A percentile compares a stretch with the other conserved stretches of the same genome.
Conservation (phyloP, 805 yeast species). For the Yarrowia sp. region DNA sequence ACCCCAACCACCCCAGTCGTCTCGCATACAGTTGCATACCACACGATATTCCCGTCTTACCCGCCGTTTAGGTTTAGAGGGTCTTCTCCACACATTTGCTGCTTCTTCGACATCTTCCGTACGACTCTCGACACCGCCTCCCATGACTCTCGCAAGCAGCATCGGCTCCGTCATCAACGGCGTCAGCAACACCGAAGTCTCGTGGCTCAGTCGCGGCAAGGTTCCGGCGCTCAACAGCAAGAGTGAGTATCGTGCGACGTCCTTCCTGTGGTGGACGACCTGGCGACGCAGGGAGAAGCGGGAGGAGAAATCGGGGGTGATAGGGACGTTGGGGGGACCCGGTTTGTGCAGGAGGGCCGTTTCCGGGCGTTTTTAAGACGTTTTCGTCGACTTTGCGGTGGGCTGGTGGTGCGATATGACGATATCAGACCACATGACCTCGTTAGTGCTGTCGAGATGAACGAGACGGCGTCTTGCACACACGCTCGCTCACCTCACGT, state of each 20-base stretch:
- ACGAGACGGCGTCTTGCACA: too few species aligned
- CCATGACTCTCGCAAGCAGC: constrained; percentile 22
- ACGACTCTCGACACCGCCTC: background rate
- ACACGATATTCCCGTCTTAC: constrained; percentile 8
- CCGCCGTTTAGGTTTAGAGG: constrained; percentile 18
- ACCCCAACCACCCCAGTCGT: background rate
- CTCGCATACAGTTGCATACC: constrained; percentile 10
- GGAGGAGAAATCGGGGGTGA: too few species aligned
- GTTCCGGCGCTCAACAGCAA: constrained; percentile 21
- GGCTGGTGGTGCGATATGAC: too few species aligned
- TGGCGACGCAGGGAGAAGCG: too few species aligned
- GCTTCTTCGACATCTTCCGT: background rate
- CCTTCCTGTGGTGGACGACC: too few species aligned
- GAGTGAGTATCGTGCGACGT: constrained; percentile 11
- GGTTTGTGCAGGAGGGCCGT: too few species aligned
- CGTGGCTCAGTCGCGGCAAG: constrained; percentile 25
- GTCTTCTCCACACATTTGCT: constrained; percentile 26
- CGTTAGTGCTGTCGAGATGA: too few species aligned
- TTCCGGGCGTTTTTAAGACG: too few species aligned
- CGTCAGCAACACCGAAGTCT: constrained; percentile 25
- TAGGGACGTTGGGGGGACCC: too few species aligned
- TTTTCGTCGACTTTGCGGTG: too few species aligned
- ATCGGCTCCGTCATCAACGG: constrained; percentile 27
- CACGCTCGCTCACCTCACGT: too few species aligned
- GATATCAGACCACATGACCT: too few species aligned